These are phyloP conservation scores for Debaryomyces maramus DNA, from an alignment of 805 yeast genomes.

Conservation along the genomic window DNA sequence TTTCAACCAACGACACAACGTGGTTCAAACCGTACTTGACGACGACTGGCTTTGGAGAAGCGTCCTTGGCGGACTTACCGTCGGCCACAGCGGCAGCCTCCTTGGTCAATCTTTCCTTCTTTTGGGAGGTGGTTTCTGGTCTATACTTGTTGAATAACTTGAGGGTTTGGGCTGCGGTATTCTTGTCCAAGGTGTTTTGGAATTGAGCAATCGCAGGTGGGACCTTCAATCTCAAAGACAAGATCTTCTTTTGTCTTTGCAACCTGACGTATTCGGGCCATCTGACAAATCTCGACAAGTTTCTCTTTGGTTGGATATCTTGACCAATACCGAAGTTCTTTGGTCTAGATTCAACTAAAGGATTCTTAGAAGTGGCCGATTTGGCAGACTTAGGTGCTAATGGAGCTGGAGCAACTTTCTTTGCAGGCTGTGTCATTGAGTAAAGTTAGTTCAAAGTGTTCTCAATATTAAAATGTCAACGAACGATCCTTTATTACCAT, in stretches of 20 bases:
- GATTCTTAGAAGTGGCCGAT: conserved; percentile 30
- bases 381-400: conserved; percentile 38
- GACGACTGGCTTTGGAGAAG: conserved; percentile 92
- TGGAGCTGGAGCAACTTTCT: conserved; percentile 50
- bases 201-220: conserved; percentile 98
- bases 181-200: conserved; percentile 94
- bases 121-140: conserved; percentile 96
- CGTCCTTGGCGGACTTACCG: conserved; percentile 96
- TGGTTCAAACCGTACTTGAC: conserved; percentile 99
- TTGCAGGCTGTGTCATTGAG: conserved; percentile 61
- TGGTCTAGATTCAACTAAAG: conserved; percentile 65
- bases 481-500: conserved; percentile 24
- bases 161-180: conserved; percentile 96
- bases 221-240: conserved; percentile 94
- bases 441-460: conserved; percentile 27
- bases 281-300: conserved; percentile 94
- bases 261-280: conserved; percentile 99
- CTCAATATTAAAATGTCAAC: conserved; percentile 23
- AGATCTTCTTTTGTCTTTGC: conserved; percentile 98
- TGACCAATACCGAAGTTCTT: conserved; percentile 97
- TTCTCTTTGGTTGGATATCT: conserved; percentile 91
- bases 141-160: conserved; percentile 98
- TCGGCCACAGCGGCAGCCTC: conserved; percentile 99
- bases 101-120: conserved; percentile 98
- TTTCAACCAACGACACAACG: conserved; percentile 94